phyloP scores from a whole-genome alignment of 2,329 filamentous ascomycete genomes.

The Pseudogymnoascus pannorum region DNA sequence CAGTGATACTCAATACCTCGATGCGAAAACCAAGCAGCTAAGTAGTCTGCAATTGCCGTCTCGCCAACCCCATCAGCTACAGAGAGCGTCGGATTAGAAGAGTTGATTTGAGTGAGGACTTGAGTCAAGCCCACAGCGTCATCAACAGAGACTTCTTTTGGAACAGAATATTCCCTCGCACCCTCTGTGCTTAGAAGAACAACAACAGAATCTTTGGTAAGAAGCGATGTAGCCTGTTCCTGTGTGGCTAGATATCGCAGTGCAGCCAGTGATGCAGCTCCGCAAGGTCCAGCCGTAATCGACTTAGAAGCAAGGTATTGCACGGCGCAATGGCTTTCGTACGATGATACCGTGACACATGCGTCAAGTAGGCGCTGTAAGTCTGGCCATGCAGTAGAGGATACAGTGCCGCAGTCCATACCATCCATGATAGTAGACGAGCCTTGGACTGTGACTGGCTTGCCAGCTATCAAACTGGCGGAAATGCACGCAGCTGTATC shows the following conservation, averaged over 20 bases:
- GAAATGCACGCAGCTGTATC: constrained; percentile 55
- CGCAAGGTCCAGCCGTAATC: constrained; percentile 41
- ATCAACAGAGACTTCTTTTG: constrained; percentile 26
- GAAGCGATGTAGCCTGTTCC: constrained; percentile 2
- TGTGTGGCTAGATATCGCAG: constrained; percentile 40
- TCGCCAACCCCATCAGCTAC: constrained; percentile 39
- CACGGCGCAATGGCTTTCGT: constrained; percentile 37
- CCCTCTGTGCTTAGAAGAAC: constrained; percentile 64
- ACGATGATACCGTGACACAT: constrained; percentile 36
- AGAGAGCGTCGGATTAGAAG: constrained; percentile 39
- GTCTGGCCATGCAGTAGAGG: constrained; percentile 39
- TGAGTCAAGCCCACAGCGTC: constrained; percentile 38
- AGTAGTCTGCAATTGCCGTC: constrained; percentile 38
- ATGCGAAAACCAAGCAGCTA: constrained; percentile 44
- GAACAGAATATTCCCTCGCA: constrained; percentile 42
- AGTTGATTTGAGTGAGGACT: constrained; percentile 41
- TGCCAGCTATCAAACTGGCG: constrained; percentile 32
- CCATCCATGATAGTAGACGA: constrained; percentile 40
- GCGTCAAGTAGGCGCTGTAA: constrained; percentile 36
- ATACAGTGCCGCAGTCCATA: constrained; percentile 44
- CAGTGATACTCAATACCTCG: constrained; percentile 44
- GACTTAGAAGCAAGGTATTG: constrained; percentile 30
- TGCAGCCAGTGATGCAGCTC: constrained; percentile 45
- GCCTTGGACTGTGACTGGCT: constrained; percentile 34
- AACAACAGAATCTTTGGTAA: constrained; percentile 45